Evolutionary conservation across 2,329 filamentous ascomycete species (phyloP), one percentile per base, ranked within the genome.

Genomic region (Aspergillus brasiliensis): DNA sequence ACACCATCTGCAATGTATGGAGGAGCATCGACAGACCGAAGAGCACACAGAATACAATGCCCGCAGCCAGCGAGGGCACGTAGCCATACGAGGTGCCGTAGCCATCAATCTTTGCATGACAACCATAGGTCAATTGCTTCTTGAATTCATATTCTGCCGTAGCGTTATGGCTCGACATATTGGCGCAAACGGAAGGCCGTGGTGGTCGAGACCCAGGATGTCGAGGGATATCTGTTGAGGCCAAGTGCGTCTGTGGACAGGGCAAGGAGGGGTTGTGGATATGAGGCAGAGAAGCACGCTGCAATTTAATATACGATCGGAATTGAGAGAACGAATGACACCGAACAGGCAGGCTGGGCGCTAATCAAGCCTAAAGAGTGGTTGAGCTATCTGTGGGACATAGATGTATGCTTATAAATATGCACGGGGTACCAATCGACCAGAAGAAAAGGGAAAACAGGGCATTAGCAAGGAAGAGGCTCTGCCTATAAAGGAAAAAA

Each of bases 1-100:
- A 76, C 40, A 67, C 60, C 19, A 73, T 65, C 61, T 78, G 75
- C 8, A 70, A 56, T 3, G 66, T 73, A 54, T 78, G 76, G 5
- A 62, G 48, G n/a, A 74, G 48, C 71, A 76, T 72, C 0, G 75
- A 74, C 44, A 77, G 49, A 10, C 71, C 71, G 44, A 77, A 77
- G 15, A 76, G 69, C 5, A 67, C 61, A 25, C 67, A 69, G 57
- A 72, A 77, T 8, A 69, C 68, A 34, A 77, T 72, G 10, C 75
- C 75, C 8, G 72, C 73, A 31, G 65, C 70, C 25, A 74, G 63
- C 1, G 70, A 67, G n/a, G 75, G 73, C 21, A 65, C 27, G 58
- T 77, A 77, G 58, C 73, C 74, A 49, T 77, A 77, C 21, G 67
- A 60, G 6, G 69, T 71, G 8, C 38, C 48, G 6, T 66, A 7